Percentiles rank a stretch among this genome's conserved stretches.
Conservation (phyloP, 768 basidiomycete species). For the Leccinellum albellum region DNA sequence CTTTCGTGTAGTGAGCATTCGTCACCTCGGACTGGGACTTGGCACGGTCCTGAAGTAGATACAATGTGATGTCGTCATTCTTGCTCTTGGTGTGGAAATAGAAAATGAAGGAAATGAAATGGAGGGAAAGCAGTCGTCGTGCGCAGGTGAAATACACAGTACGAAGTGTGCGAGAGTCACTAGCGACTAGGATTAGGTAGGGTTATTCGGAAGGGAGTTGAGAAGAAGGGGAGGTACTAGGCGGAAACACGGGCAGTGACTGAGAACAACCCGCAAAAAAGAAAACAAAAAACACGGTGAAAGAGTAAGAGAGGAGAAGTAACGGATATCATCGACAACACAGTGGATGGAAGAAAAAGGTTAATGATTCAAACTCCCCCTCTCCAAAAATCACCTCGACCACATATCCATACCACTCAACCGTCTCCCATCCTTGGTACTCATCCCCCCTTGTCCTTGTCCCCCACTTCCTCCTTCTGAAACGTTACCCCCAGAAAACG, state of each 20-base stretch:
- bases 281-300: background rate
- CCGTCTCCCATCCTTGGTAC: constrained; percentile 56
- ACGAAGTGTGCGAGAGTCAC: background rate
- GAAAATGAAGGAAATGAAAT: background rate
- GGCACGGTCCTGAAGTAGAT: background rate
- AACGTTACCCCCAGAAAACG: constrained; percentile 34
- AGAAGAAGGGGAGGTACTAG: background rate
- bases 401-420: constrained; percentile 69
- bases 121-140: background rate
- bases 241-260: background rate
- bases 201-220: background rate
- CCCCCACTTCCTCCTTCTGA: constrained; percentile 26
- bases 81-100: background rate
- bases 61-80: background rate
- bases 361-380: background rate
- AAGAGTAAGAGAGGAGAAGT: background rate
- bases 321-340: background rate
- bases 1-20: background rate
- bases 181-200: background rate
- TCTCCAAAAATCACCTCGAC: constrained; percentile 52
- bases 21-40: background rate
- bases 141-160: background rate
- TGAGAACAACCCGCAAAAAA: background rate
- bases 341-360: background rate
- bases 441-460: constrained; percentile 29